Percentiles rank a stretch among this genome's conserved stretches.
Evolutionary conservation across 192 early-diverging fungal genomes (phyloP).

Genomic region (Coemansia sp.): DNA sequence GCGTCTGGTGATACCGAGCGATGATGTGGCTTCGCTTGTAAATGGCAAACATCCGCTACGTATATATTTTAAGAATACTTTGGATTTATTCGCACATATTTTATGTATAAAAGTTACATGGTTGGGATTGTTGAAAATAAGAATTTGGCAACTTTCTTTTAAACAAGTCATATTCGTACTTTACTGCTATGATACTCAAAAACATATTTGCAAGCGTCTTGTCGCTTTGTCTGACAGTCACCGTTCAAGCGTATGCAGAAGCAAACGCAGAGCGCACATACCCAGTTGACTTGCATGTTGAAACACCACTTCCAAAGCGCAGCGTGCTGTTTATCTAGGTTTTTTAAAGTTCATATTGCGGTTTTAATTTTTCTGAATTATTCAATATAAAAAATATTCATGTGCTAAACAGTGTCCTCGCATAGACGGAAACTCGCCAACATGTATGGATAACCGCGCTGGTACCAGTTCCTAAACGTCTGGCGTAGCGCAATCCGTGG

Average conservation of each 20-base stretch:
- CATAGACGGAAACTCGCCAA: constrained; percentile 75
- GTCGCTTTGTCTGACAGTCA: constrained; percentile 3
- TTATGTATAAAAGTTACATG: not conserved
- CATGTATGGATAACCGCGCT: constrained; percentile 79
- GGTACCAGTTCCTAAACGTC: constrained; percentile 91
- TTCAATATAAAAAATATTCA: not conserved
- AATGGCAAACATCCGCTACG: constrained; percentile 3
- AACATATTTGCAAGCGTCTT: too few relatives aligned
- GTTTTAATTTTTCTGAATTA: too few relatives aligned
- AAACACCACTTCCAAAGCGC: constrained; percentile 29
- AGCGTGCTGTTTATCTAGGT: constrained; percentile 13
- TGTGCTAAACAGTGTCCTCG: not conserved
- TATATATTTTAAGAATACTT: constrained; percentile 1
- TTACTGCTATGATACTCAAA: not conserved
- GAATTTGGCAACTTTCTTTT: not conserved
- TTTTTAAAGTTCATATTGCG: not conserved
- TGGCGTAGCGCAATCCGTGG: constrained; percentile 67
- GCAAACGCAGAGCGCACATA: constrained; percentile 20
- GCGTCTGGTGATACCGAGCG: not conserved
- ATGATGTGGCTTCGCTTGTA: constrained; percentile 7
- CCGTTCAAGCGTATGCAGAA: not conserved
- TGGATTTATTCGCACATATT: not conserved
- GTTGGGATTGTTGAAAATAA: not conserved
- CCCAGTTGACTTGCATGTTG: constrained; percentile 33
- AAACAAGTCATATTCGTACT: not conserved